phyloP scores from a whole-genome alignment of 192 early-diverging fungal species.

The Paraglomus brasilianum region DNA sequence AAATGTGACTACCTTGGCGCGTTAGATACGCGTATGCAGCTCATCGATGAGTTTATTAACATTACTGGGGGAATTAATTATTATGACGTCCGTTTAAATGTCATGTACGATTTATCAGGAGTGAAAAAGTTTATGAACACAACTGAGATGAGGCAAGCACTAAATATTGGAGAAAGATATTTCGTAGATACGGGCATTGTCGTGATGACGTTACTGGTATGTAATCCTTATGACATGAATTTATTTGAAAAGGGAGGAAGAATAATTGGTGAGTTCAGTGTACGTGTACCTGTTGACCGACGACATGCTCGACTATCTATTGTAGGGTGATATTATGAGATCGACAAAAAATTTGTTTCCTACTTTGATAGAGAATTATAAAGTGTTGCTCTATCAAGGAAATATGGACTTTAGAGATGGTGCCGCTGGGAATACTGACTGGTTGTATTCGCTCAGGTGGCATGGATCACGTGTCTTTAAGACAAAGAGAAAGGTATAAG shows the following conservation, averaged over 20 bases:
- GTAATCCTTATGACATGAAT: too few relatives aligned
- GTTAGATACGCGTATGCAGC: conserved; percentile 41
- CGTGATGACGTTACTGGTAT: background rate
- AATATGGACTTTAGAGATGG: conserved; percentile 86
- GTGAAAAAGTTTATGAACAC: conserved; percentile 66
- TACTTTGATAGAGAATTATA: background rate
- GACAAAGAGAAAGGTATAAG: conserved; percentile 42
- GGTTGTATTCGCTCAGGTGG: conserved; percentile 65
- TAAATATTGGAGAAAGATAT: conserved; percentile 58
- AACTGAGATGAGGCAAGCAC: conserved; percentile 47
- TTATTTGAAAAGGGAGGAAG: too few relatives aligned
- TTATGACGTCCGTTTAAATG: conserved; percentile 73
- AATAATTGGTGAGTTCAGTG: too few relatives aligned
- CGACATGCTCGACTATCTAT: too few relatives aligned
- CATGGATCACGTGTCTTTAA: conserved; percentile 44
- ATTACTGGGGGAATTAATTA: conserved; percentile 69
- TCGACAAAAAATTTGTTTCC: too few relatives aligned
- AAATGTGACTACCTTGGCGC: conserved; percentile 53
- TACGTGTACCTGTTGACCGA: too few relatives aligned
- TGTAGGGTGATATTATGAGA: too few relatives aligned
- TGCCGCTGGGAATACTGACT: conserved; percentile 58
- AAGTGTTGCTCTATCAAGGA: conserved; percentile 69
- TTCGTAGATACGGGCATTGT: conserved; percentile 56
- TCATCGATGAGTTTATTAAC: conserved; percentile 68
- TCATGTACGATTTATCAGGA: conserved; percentile 58